Conservation (phyloP, 306 rosid species). For the Cucumis sativus region Cucumber_9930_V3 NC_026660.2:14864001-14864500, state of each 20-base stretch:
- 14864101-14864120: constrained; percentile 17
- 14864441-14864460: too few species aligned
- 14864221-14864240: not conserved
- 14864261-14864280: not conserved
- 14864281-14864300: not conserved
- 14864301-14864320: too few species aligned
- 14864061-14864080: not conserved
- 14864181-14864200: constrained; percentile 46
- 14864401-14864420: too few species aligned
- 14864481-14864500: too few species aligned
- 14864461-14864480: too few species aligned
- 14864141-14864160: constrained; percentile 39
- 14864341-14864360: not conserved
- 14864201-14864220: constrained; percentile 41
- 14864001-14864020: constrained; percentile 38
- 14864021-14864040: not conserved
- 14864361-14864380: too few species aligned
- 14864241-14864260: not conserved
- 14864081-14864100: not conserved
- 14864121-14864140: constrained; percentile 29
- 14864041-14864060: not conserved
- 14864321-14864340: too few species aligned
- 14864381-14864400: too few species aligned
- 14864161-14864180: constrained; percentile 46
- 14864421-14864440: too few species aligned